These are phyloP conservation scores for Lactifluus echinatus DNA, from an alignment of 768 basidiomycete genomes.

Conservation along the genomic window DNA sequence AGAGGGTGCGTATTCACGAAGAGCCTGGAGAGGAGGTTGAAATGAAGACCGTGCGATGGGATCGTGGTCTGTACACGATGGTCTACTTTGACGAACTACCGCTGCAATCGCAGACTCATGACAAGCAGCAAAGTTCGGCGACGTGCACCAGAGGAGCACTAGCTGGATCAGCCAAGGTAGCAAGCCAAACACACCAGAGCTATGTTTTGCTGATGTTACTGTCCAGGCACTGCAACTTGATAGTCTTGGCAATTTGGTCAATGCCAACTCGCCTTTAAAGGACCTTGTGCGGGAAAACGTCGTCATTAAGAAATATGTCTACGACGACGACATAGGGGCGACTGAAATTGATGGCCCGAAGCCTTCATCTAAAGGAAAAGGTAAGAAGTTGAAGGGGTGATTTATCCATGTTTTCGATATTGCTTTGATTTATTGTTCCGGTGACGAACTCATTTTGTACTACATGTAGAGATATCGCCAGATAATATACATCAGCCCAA, in stretches of 20 bases:
- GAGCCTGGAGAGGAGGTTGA: slow-evolving; percentile 26
- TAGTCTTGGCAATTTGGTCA: slow-evolving; percentile 59
- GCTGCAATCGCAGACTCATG: slow-evolving; percentile 37
- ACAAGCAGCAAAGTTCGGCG: slow-evolving; percentile 31
- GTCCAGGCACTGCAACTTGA: slow-evolving; percentile 54
- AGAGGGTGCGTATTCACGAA: slow-evolving; percentile 30
- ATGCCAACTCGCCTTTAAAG: slow-evolving; percentile 45
- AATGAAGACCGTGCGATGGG: slow-evolving; percentile 64
- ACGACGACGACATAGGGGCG: slow-evolving; percentile 50
- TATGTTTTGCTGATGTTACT: background rate
- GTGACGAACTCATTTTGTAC: background rate
- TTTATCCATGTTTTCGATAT: slow-evolving; percentile 11
- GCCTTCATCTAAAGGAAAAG: slow-evolving; percentile 32
- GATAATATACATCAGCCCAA: slow-evolving; percentile 1
- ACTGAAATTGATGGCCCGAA: slow-evolving; percentile 28
- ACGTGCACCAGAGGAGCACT: slow-evolving; percentile 52
- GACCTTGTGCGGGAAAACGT: slow-evolving; percentile 58
- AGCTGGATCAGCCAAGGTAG: slow-evolving; percentile 58
- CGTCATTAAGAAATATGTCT: slow-evolving; percentile 70
- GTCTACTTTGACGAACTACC: slow-evolving; percentile 58
- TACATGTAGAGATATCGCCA: background rate
- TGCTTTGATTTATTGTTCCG: slow-evolving; percentile 14
- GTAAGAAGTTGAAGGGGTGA: slow-evolving; percentile 46
- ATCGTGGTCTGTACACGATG: slow-evolving; percentile 53
- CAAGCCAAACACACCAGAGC: background rate